Base-by-base conservation (phyloP, 768 basidiomycete species). In the Collybia sordida region DNA sequence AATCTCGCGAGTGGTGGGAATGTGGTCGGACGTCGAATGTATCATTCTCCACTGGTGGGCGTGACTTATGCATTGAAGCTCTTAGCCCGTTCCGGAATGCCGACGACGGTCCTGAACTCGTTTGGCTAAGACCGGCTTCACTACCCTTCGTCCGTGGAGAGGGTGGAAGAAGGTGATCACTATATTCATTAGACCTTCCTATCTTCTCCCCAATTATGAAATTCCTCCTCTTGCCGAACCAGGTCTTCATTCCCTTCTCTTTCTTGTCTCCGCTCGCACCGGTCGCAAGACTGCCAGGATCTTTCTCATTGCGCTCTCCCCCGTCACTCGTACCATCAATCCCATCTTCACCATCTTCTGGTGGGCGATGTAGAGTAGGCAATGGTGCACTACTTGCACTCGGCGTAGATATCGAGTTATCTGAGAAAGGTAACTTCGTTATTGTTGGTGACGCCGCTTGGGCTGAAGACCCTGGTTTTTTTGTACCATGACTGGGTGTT, bases 141-240 rank as follows among this genome's bases (percentile, higher is more conserved):
- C 18, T 8, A 4, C n/a, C 22, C 22, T 12, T 23, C 28, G 22
- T 45, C 31, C 11, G 21, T 14, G 34, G 8, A 22, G 44, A 35
- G 15, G 17, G 28, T 4, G 44, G 21, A 15, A 23, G 21, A 22
- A 6, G 25, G 5, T 24, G 22, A 21, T 42, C 49, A 11, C 18
- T 36, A 9, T 38, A 50, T 43, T 55, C 58, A 31, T 40, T 51
- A 28, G 56, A 54, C 35, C 49, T 56, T 19, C 48, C 2, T 17
- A 49, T 37, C 48, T 73, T 72, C 19, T 77, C 68, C 12, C 61
- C 62, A 24, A 69, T 31, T 44, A 68, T 67, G 50, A 79, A 61
- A 56, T 77, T 81, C 63, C 77, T 82, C 45, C 80, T 72, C 60
- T 77, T 79, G 24, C 62, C 57, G 56, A 81, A 82, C 81, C 82